phyloP scores from a whole-genome alignment of 768 basidiomycete genomes.

The Auriculariales sp. region DNA sequence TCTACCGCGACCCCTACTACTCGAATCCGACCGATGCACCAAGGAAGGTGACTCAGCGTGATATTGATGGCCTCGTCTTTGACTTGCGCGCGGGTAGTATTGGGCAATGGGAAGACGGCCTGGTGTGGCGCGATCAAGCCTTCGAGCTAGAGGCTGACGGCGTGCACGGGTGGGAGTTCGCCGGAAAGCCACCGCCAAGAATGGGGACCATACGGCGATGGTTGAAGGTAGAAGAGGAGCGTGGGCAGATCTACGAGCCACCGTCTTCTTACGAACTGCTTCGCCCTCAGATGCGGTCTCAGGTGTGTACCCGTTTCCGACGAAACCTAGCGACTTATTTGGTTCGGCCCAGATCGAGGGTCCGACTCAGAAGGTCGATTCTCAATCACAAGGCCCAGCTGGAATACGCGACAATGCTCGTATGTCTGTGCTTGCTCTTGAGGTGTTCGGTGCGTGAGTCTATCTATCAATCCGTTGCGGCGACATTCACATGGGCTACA shows the following conservation, averaged over 20 bases:
- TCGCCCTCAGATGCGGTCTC: not conserved
- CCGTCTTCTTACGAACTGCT: not conserved
- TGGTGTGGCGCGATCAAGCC: not conserved
- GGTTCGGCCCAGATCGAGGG: slow-evolving; percentile 51
- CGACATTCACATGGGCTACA: slow-evolving; percentile 13
- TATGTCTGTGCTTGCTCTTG: slow-evolving; percentile 72
- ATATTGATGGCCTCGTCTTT: slow-evolving; percentile 46
- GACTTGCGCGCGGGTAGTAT: slow-evolving; percentile 45
- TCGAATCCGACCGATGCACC: slow-evolving; percentile 60
- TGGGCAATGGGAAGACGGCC: not conserved
- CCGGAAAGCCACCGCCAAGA: slow-evolving; percentile 29
- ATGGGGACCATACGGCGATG: not conserved
- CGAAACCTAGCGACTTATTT: too few species aligned
- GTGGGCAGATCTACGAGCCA: not conserved
- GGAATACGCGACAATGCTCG: slow-evolving; percentile 45
- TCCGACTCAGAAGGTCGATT: slow-evolving; percentile 66
- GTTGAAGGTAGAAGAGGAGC: not conserved
- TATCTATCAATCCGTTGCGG: not conserved
- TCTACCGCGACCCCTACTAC: slow-evolving; percentile 73
- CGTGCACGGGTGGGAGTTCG: slow-evolving; percentile 71
- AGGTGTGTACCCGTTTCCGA: not conserved
- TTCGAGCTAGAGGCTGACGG: slow-evolving; percentile 14
- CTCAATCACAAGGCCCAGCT: slow-evolving; percentile 35
- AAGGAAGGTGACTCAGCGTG: slow-evolving; percentile 51
- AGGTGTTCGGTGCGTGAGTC: slow-evolving; percentile 61